These are phyloP conservation scores for Aphanomyces euteiches DNA, from an alignment of 352 stramenopile species.

Conservation along the genomic window DNA sequence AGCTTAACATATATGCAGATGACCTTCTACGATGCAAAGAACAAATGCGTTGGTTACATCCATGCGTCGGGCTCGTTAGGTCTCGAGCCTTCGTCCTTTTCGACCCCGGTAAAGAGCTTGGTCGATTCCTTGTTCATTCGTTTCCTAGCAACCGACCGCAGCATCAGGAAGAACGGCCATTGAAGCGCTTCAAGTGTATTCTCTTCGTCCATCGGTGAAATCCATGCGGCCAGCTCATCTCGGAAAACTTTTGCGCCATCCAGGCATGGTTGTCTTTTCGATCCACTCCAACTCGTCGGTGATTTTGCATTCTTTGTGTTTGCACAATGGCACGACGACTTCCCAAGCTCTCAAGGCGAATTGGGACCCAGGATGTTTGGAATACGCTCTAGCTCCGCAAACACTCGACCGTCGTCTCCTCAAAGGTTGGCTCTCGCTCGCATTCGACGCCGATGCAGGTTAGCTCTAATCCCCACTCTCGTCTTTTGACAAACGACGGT, in stretches of 20 bases:
- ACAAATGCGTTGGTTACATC: background rate
- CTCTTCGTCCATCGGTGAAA: background rate
- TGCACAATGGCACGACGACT: background rate
- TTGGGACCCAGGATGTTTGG: constrained; percentile 18
- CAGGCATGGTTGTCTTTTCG: no score
- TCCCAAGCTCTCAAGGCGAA: background rate
- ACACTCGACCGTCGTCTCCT: constrained; percentile 1
- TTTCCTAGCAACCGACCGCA: background rate
- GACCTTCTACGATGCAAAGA: background rate
- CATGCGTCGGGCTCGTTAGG: background rate
- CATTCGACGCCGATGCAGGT: background rate
- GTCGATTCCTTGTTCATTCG: background rate
- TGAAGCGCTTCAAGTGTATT: background rate
- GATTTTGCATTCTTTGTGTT: background rate
- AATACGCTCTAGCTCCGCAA: constrained; percentile 12
- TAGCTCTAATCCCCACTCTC: no score
- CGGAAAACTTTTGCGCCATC: background rate
- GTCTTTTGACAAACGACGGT: no score
- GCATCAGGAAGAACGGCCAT: background rate
- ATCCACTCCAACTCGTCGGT: no score
- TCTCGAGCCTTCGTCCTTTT: background rate
- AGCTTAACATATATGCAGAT: background rate
- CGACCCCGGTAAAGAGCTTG: background rate
- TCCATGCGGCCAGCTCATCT: background rate
- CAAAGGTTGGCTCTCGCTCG: constrained; percentile 11